Base-by-base conservation (phyloP, 208 protist genomes). In the Acanthamoeba royreba region DNA sequence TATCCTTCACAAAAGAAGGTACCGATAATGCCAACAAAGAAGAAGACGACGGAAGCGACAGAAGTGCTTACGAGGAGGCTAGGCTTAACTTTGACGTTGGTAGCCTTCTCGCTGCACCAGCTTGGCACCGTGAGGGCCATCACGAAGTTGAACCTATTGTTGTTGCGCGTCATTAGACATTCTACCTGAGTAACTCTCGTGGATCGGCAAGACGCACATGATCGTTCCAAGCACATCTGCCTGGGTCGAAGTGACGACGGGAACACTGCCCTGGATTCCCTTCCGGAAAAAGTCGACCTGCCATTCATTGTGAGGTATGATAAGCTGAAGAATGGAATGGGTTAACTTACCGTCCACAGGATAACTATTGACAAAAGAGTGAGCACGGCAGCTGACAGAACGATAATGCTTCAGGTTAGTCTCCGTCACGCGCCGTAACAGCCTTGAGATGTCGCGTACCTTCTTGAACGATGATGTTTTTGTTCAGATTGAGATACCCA, bases 381-480 rank as follows among this genome's bases (percentile, higher is more conserved):
- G 19, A 83, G 42, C 42, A 83, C 72, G 1, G 72, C 72, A 4
- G 72, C 72, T 83, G 5, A 25, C 7, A 45, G n/a, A 28, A 40
- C 22, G n/a, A n/a, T n/a, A n/a, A n/a, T n/a, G n/a, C n/a, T n/a
- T n/a, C n/a, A n/a, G n/a, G n/a, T n/a, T 69, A 5, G 9, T 69
- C 5, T 69, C 58, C 28, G 28, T 25, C 9, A 55, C 49, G 19
- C 49, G 53, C 11, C 49, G 22, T 58, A 22, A n/a, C 49, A 58
- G 49, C 15, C 63, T n/a, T 74, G 31, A 43, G 9, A 38, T 69
- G n/a, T n/a, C n/a, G n/a, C 11, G 2, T 4, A 55, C 43, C 79
- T 66, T 63, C 49, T 63, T 88, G 79, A 17, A 88, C 47, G 79
- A 88, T 88, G 79, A 88, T 88, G 47, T 55, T 66, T 35, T 88